Percentiles rank a stretch among this genome's conserved stretches.
Evolutionary conservation across 2,329 filamentous ascomycete genomes (phyloP).

Genomic region (Diaporthe eres): DNA sequence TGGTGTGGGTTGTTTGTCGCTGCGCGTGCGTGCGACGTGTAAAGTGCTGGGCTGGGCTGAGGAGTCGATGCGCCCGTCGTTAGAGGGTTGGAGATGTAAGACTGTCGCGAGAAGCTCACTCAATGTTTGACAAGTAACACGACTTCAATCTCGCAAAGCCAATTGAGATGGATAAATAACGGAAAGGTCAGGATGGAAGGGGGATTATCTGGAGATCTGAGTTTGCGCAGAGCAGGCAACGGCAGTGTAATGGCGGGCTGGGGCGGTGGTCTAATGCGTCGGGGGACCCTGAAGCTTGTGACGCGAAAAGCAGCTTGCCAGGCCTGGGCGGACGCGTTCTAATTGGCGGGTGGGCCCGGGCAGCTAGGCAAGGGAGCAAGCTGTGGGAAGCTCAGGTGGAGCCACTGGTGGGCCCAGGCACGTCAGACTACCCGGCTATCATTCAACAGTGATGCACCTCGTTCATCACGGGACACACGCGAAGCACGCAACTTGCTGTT

Average conservation of each 20-base stretch:
- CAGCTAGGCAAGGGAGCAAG: constrained; percentile 6
- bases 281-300: constrained; percentile 34
- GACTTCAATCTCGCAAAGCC: not conserved
- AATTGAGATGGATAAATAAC: constrained; percentile 30
- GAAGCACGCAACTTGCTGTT: constrained; percentile 10
- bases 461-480: not conserved
- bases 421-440: not conserved
- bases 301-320: constrained; percentile 35
- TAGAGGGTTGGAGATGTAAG: not conserved
- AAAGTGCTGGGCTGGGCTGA: not conserved
- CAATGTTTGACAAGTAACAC: not conserved
- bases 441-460: constrained; percentile 7
- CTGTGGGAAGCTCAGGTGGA: constrained; percentile 30
- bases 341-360: constrained; percentile 27
- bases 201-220: not conserved
- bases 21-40: constrained; percentile 7
- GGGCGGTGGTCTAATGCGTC: constrained; percentile 16
- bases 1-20: constrained; percentile 16
- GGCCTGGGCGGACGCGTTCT: constrained; percentile 30
- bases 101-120: not conserved
- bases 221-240: not conserved
- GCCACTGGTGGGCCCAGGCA: not conserved
- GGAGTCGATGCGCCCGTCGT: constrained; percentile 23
- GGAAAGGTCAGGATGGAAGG: not conserved
- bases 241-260: not conserved